These are phyloP conservation scores for Pezicula radicicola DNA, from an alignment of 2,329 filamentous ascomycete genomes.

Conservation along the genomic window DNA sequence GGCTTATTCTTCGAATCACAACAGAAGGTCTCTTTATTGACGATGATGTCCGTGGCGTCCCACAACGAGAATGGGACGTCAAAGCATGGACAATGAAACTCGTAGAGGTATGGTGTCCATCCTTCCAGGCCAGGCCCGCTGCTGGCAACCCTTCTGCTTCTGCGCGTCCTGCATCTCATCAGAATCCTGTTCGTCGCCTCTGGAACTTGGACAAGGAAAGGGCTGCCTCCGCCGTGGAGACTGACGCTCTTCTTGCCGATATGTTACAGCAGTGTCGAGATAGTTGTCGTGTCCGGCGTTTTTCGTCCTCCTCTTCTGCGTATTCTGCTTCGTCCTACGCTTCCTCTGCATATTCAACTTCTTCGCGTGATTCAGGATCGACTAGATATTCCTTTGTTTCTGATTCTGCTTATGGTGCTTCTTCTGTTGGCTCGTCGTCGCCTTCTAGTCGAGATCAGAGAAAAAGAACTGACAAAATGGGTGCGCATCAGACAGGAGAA, in stretches of 20 bases:
- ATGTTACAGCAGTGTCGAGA: slow-evolving; percentile 63
- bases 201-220: slow-evolving; percentile 37
- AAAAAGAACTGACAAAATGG: slow-evolving; percentile 21
- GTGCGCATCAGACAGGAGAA: slow-evolving; percentile 44
- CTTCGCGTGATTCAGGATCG: slow-evolving; percentile 22
- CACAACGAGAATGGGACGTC: slow-evolving; percentile 97
- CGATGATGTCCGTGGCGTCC: slow-evolving; percentile 85
- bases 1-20: slow-evolving; percentile 85
- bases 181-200: slow-evolving; percentile 26
- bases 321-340: slow-evolving; percentile 36
- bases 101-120: slow-evolving; percentile 82
- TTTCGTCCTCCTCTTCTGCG: slow-evolving; percentile 38
- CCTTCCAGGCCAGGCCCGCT: slow-evolving; percentile 43
- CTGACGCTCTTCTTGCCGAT: slow-evolving; percentile 60
- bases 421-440: slow-evolving; percentile 22
- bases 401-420: slow-evolving; percentile 27
- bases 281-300: slow-evolving; percentile 49
- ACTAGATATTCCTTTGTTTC: slow-evolving; percentile 15
- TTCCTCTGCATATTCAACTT: slow-evolving; percentile 29
- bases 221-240: slow-evolving; percentile 54
- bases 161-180: slow-evolving; percentile 31
- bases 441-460: slow-evolving; percentile 8
- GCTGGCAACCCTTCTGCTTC: slow-evolving; percentile 37
- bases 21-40: slow-evolving; percentile 97
- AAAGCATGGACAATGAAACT: slow-evolving; percentile 97